Evolutionary conservation across 345 rosid genomes (phyloP).

Genomic region (Brassica carinata): DNA sequence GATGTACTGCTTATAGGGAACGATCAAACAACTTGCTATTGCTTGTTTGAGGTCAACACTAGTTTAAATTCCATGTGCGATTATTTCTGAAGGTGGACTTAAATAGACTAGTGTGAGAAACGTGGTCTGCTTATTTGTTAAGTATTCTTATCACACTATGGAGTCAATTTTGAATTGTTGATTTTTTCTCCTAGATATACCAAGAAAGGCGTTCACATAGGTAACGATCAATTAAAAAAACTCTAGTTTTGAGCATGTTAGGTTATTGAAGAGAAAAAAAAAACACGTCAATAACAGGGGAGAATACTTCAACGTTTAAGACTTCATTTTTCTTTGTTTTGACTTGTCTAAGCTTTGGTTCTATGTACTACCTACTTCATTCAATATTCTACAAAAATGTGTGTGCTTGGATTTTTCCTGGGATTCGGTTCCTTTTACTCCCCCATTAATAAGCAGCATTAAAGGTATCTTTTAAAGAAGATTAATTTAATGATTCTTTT

Average conservation of each 20-base stretch:
- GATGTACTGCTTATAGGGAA: not conserved
- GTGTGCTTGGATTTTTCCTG: not conserved
- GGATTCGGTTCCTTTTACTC: constrained; percentile 14
- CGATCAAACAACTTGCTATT: not conserved
- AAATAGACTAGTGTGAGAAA: not conserved
- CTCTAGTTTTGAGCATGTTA: not conserved
- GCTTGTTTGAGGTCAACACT: not conserved
- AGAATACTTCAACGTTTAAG: constrained; percentile 11
- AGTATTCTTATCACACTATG: not conserved
- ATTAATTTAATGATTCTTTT: not conserved
- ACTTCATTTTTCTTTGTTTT: constrained; percentile 18
- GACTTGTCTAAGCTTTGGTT: constrained; percentile 12
- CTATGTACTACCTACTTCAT: constrained; percentile 11
- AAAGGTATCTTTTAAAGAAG: not conserved
- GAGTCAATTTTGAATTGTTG: not conserved
- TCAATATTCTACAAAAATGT: not conserved
- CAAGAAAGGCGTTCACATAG: not conserved
- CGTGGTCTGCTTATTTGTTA: not conserved
- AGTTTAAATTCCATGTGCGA: not conserved
- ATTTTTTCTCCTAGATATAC: not conserved
- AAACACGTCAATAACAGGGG: not conserved
- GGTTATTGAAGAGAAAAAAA: not conserved
- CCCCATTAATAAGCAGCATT: not conserved
- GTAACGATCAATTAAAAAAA: not conserved
- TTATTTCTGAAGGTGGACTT: not conserved